phyloP scores from a whole-genome alignment of 2,329 filamentous ascomycete genomes.

The Raffaelea ambrosiae region DNA sequence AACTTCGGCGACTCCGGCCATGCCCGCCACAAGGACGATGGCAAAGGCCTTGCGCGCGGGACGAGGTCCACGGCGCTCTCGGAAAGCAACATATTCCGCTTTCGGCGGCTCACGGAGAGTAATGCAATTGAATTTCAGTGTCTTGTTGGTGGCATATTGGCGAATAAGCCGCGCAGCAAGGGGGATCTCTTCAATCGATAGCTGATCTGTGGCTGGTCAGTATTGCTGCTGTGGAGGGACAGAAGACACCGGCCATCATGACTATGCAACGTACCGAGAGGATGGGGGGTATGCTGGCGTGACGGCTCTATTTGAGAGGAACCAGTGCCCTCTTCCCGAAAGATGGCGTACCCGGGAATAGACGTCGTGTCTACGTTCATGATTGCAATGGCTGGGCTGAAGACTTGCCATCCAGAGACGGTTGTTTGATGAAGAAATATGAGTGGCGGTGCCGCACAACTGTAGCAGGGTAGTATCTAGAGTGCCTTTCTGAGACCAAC shows the following conservation, averaged over 20 bases:
- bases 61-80: slow-evolving; percentile 52
- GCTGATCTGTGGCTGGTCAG: slow-evolving; percentile 30
- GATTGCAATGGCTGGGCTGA: slow-evolving; percentile 14
- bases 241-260: no score
- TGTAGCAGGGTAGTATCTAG: no score
- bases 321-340: slow-evolving; percentile 31
- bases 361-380: slow-evolving; percentile 33
- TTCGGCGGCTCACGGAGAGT: slow-evolving; percentile 81
- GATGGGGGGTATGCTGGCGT: slow-evolving; percentile 6
- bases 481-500: no score
- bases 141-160: slow-evolving; percentile 57
- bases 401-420: slow-evolving; percentile 11
- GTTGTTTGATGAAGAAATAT: no score
- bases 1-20: slow-evolving; percentile 67
- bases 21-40: slow-evolving; percentile 70
- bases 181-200: slow-evolving; percentile 46
- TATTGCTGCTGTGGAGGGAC: background rate
- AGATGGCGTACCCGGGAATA: slow-evolving; percentile 37
- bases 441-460: no score
- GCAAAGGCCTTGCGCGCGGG: slow-evolving; percentile 63
- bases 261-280: slow-evolving; percentile 1
- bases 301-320: slow-evolving; percentile 21
- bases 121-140: slow-evolving; percentile 79
- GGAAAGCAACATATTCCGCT: slow-evolving; percentile 72
- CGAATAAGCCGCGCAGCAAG: slow-evolving; percentile 57